Evolutionary conservation across 2,329 filamentous ascomycete genomes (phyloP).

Genomic region (Hymenoscyphus occultus): DNA sequence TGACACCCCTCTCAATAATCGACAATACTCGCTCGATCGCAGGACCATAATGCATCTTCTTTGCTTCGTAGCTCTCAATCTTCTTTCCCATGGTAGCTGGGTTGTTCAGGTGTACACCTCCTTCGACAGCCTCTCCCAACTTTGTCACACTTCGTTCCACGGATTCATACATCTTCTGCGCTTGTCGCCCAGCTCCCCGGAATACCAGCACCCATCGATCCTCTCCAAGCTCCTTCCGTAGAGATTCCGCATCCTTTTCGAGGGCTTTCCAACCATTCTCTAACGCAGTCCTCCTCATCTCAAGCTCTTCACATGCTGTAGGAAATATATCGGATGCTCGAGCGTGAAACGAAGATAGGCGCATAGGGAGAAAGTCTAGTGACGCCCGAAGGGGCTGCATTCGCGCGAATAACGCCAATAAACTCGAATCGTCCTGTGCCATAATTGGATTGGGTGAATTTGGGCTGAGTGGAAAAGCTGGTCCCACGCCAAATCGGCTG

Average conservation of each 20-base stretch:
- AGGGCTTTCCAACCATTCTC: slow-evolving; percentile 87
- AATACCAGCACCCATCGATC: slow-evolving; percentile 97
- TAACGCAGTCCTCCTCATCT: slow-evolving; percentile 68
- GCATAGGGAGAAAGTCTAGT: slow-evolving; percentile 93
- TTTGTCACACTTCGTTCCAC: slow-evolving; percentile 84
- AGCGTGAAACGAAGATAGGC: slow-evolving; percentile 79
- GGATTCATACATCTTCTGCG: slow-evolving; percentile 95
- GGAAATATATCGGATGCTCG: slow-evolving; percentile 79
- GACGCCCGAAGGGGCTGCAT: slow-evolving; percentile 94
- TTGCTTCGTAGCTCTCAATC: slow-evolving; percentile 89
- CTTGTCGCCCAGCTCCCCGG: slow-evolving; percentile 84
- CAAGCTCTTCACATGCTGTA: slow-evolving; percentile 84
- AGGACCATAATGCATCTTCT: slow-evolving; percentile 89
- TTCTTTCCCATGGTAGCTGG: slow-evolving; percentile 71
- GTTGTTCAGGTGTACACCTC: slow-evolving; percentile 70
- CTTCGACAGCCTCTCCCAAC: slow-evolving; percentile 75
- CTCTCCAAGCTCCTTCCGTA: slow-evolving; percentile 87
- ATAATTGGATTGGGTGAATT: slow-evolving; percentile 56
- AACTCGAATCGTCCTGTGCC: slow-evolving; percentile 78
- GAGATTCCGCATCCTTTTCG: slow-evolving; percentile 82
- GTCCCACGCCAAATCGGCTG: slow-evolving; percentile 67
- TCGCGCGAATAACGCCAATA: slow-evolving; percentile 86
- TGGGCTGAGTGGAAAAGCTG: slow-evolving; percentile 61
- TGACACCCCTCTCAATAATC: slow-evolving; percentile 94
- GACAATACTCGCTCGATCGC: slow-evolving; percentile 87